These are phyloP conservation scores for Backusella psychrophila DNA, from an alignment of 192 early-diverging fungal genomes.

Conservation along the genomic window DNA sequence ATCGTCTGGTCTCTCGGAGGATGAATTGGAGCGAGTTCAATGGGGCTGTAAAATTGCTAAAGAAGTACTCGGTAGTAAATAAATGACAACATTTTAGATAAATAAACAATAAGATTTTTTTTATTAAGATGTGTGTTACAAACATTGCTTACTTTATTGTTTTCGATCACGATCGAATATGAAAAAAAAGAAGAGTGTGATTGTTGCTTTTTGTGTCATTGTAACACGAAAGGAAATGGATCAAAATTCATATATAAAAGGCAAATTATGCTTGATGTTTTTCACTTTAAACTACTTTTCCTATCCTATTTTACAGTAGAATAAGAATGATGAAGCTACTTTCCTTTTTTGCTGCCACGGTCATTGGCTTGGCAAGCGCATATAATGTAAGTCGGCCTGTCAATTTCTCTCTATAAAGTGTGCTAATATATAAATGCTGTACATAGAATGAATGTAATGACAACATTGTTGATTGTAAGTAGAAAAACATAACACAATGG, in stretches of 20 bases:
- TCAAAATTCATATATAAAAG: neutral
- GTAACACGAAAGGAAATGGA: neutral
- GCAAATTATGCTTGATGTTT: neutral
- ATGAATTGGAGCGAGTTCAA: slow-evolving; percentile 61
- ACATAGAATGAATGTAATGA: slow-evolving; percentile 35
- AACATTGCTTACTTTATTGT: neutral
- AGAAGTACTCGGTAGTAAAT: slow-evolving; percentile 42
- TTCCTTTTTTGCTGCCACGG: neutral
- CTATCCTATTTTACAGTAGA: neutral
- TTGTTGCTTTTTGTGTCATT: neutral
- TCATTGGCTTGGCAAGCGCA: slow-evolving; percentile 2
- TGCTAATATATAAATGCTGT: neutral
- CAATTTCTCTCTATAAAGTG: neutral
- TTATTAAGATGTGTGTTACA: neutral
- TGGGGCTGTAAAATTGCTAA: slow-evolving; percentile 68
- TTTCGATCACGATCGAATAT: slow-evolving; percentile 1
- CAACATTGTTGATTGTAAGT: slow-evolving; percentile 36
- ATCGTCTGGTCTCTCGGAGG: slow-evolving; percentile 52
- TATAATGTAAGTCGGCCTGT: neutral
- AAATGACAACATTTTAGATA: neutral
- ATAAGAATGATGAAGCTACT: neutral
- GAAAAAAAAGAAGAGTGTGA: neutral
- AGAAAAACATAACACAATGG: neutral
- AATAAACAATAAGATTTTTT: slow-evolving; percentile 4
- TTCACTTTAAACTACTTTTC: neutral